phyloP scores from a whole-genome alignment of 768 basidiomycete species.

The Tylopilus plumbeoviolaceoides region DNA sequence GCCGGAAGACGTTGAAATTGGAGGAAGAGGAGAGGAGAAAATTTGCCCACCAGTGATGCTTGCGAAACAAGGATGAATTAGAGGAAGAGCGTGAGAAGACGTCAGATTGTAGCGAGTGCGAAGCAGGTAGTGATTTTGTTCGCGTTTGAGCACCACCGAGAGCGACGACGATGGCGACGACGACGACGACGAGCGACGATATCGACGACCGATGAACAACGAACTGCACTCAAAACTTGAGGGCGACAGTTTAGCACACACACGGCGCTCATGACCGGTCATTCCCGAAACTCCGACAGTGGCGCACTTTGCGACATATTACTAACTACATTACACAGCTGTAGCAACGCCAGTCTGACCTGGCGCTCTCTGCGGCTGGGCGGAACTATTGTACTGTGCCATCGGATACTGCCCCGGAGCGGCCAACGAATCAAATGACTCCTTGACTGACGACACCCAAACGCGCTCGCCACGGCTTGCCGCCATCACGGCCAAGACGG shows the following conservation, averaged over 20 bases:
- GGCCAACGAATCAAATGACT: conserved; percentile 18
- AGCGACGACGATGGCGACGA: conserved; percentile 3
- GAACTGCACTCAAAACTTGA: conserved; percentile 11
- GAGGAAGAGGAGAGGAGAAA: conserved; percentile 19
- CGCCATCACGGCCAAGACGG: conserved; percentile 25
- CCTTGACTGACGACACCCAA: conserved; percentile 34
- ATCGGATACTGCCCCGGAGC: conserved; percentile 13
- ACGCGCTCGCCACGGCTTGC: conserved; percentile 25
- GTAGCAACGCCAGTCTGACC: too few species aligned
- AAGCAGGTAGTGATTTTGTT: conserved; percentile 5
- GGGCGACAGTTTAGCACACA: conserved; percentile 14
- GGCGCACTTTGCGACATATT: background rate
- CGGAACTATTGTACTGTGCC: conserved; percentile 12
- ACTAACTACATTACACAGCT: background rate
- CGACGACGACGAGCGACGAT: conserved; percentile 1
- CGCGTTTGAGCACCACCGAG: conserved; percentile 11
- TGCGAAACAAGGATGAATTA: conserved; percentile 27
- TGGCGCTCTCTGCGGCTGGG: background rate
- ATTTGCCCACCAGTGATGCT: conserved; percentile 25
- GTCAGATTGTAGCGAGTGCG: conserved; percentile 14
- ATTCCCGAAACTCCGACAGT: conserved; percentile 31
- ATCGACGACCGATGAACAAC: conserved; percentile 9
- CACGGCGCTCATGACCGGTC: conserved; percentile 16
- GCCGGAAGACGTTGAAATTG: background rate
- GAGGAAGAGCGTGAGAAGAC: conserved; percentile 24